Base-by-base conservation (phyloP, 2,329 filamentous ascomycete genomes). In the Sarocladium strictum region DNA sequence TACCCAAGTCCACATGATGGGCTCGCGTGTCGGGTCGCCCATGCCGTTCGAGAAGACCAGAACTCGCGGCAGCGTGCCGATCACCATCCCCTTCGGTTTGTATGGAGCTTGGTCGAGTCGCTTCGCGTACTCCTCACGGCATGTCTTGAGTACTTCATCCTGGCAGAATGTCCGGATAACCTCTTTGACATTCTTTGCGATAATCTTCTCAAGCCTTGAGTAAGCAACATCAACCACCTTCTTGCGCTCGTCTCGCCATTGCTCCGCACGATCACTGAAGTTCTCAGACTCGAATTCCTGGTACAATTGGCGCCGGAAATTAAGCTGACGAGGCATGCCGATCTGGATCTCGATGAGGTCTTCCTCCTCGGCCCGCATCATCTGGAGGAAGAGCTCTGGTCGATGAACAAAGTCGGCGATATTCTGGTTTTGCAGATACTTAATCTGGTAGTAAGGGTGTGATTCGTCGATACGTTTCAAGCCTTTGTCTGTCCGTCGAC, bases 351-450 rank as follows among this genome's bases (percentile, higher is more conserved):
- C 90, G 14, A 99, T 81, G 1, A 99, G 76, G 2, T 93, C 92
- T 67, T 99, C 94, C 63, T 94, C 88, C 69, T 99, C 94, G 1
- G 94, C 94, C 68, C 91, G 95, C 69, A 97, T 84, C 94, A 99
- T 99, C 72, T 95, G 93, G 55, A 99, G 75, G 67, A 94, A 99
- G 24, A 96, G 77, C 60, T 97, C 92, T 1, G 94, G 94, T 53
- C 89, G 85, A 53, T 85, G 83, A 2, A 90, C 87, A 56, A 97
- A 81, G 60, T 94, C 88, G 40, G 77, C 76, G 58, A 97, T 87
- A 7, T 89, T 89, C 69, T 97, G 92, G 63, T 94, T 91, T 59
- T 90, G 85, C 19, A 99, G 78, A 63, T 99, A 99, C 70, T 99
- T 96, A 75, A 99, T 90, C 69, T 97, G 94, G 67, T 97, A 97